Percentiles rank a stretch among this genome's conserved stretches.
These are phyloP conservation scores for Acer negundo DNA, from an alignment of 345 rosid genomes.

Conservation along the genomic window DNA sequence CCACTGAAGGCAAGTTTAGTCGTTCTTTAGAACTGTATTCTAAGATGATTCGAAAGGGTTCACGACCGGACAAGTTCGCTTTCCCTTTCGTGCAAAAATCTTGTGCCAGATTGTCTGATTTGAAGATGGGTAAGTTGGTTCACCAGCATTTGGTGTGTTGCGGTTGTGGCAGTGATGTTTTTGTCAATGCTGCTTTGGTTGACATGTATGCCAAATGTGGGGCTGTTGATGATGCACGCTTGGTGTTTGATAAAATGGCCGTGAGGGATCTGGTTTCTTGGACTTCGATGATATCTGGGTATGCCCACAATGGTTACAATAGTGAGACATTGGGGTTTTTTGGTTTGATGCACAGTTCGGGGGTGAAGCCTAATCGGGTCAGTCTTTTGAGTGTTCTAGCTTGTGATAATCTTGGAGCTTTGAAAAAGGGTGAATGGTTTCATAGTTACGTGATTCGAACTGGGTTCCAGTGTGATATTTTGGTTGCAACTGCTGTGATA, in stretches of 20 bases:
- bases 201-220: background rate
- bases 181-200: background rate
- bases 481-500: background rate
- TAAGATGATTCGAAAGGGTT: background rate
- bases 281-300: background rate
- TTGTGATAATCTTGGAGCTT: background rate
- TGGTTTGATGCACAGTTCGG: background rate
- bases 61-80: background rate
- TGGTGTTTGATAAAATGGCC: background rate
- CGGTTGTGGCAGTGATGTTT: background rate
- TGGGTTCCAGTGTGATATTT: background rate
- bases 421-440: slow-evolving; percentile 1
- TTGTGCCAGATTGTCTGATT: background rate
- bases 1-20: background rate
- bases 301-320: background rate
- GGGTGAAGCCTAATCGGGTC: background rate
- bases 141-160: background rate
- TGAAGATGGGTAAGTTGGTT: background rate
- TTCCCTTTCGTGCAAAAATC: background rate
- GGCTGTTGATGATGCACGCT: background rate
- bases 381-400: slow-evolving; percentile 9
- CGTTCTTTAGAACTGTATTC: background rate
- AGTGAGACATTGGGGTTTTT: slow-evolving; percentile 3
- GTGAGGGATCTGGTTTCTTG: background rate
- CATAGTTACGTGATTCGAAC: background rate